Evolutionary conservation across 208 protist species (phyloP), one percentile per base, ranked within the genome.

Genomic region (Herpetomonas tarakana): DNA sequence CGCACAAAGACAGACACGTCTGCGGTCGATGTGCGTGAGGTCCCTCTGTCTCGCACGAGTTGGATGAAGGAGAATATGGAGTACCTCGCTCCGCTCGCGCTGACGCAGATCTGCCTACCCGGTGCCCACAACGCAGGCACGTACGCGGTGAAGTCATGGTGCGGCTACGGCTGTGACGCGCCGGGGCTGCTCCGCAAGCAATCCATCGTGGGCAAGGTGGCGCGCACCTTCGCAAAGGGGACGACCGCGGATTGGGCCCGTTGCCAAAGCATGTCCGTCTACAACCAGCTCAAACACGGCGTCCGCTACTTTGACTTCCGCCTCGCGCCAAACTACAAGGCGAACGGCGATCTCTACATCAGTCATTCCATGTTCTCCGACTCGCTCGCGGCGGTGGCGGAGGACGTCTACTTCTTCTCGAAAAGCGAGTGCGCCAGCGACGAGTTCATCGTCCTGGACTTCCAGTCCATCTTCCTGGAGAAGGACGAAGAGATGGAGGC

Each of bases 251-350:
- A 28, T n/a, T 91, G 78, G 78, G 27, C 70, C 0, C 65, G 29
- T 9, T 91, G 78, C 45, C 78, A 91, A 49, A 31, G 28, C n/a
- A 71, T 75, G 63, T 58, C 68, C 11, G 45, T 81, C 0, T 46
- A 58, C n/a, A 53, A 81, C 61, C 80, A 86, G 72, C 68, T 88
- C 1, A 0, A 63, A n/a, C 65, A 58, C 45, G 73, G 80, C 22
- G 64, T 88, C 27, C 68, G 80, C 12, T 87, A 85, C 52, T 49
- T 88, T 2, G 69, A 88, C 49, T 62, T 83, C 22, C 75, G 78
- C 14, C 9, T 84, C 0, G 58, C 52, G 0, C 65, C 58, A 4
- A 24, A 73, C 44, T 19, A 18, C 19, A 49, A 58, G 27, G 47
- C 60, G 0, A 39, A 51, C 0, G 44, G 31, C 0, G 25, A 25